A percentile compares a stretch with the other conserved stretches of the same genome.
phyloP scores from a whole-genome alignment of 2,329 filamentous ascomycete species.

The Didymella arachidicola region DNA sequence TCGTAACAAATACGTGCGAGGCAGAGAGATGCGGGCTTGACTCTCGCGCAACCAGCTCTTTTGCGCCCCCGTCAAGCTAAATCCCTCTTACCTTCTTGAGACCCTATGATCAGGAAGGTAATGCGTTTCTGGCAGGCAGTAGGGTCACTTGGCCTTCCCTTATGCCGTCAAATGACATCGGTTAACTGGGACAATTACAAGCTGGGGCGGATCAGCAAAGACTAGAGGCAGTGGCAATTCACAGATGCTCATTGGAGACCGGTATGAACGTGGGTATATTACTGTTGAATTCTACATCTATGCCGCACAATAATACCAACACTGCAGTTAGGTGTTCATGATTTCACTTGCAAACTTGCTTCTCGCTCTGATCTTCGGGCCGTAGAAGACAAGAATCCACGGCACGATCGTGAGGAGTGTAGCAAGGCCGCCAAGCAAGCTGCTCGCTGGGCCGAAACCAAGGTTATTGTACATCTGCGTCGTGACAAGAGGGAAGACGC shows the following conservation, averaged over 20 bases:
- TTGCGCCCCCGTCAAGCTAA: no score
- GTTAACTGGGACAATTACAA: neutral
- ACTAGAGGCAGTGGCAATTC: neutral
- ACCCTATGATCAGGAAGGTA: no score
- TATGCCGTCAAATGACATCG: no score
- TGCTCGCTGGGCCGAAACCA: conserved; percentile 74
- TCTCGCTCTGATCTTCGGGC: conserved; percentile 74
- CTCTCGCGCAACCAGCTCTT: no score
- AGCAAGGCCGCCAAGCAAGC: conserved; percentile 76
- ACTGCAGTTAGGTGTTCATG: conserved; percentile 27
- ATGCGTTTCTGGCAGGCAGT: no score
- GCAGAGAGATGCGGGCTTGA: no score
- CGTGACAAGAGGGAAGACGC: conserved; percentile 81
- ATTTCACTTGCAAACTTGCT: conserved; percentile 73
- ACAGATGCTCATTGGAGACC: neutral
- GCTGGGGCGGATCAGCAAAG: neutral
- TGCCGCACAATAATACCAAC: neutral
- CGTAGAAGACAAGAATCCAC: conserved; percentile 83
- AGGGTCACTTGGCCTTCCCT: no score
- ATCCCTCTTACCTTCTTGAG: no score
- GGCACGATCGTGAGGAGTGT: conserved; percentile 77
- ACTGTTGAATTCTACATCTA: neutral
- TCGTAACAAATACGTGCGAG: no score
- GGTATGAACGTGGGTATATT: neutral
- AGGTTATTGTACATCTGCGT: conserved; percentile 75